Evolutionary conservation across 352 stramenopile species (phyloP), one percentile per base, ranked within the genome.

Genomic region (Globisporangium ultimum): DNA sequence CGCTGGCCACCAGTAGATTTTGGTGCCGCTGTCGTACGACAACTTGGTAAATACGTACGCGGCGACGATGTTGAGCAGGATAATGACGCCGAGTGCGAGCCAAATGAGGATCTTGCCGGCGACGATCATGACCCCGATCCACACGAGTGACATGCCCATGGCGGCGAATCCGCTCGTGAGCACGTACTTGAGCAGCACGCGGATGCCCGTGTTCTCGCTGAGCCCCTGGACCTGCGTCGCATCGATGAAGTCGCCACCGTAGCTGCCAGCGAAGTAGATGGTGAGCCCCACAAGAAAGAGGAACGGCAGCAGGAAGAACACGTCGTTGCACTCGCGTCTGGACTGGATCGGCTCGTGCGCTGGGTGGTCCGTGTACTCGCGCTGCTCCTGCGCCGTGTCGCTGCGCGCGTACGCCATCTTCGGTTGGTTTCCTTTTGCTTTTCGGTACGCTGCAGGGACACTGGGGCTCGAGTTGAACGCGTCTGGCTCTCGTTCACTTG

Each of bases 251-350:
- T 88, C 74, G 24, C 68, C 56, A 62, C 78, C 81, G 68, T 89
- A 88, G n/a, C 66, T 79, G 63, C 48, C 70, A 3, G 70, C 73
- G 49, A 85, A 81, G 34, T 76, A 61, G 61, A 72, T 12, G 28
- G 68, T 80, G 64, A 78, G 58, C 32, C 76, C 56, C 11, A 88
- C 71, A 47, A 87, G 57, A 15, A 68, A 65, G 18, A 91, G 36
- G 68, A 93, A 87, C n/a, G 81, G 64, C 34, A 89, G 36, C 12
- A 87, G 56, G 53, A 92, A 90, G 60, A 92, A 72, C 17, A 94
- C 61, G 65, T 91, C 81, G 64, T 91, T 85, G 79, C 81, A 91
- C 52, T 80, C 70, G 64, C 76, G 75, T 59, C 76, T 67, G 10
- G 45, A 45, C 43, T 40, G 58, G 21, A 58, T 50, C 22, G 14